phyloP scores from a whole-genome alignment of 306 rosid genomes.

The Vigna trinervia region DNA sequence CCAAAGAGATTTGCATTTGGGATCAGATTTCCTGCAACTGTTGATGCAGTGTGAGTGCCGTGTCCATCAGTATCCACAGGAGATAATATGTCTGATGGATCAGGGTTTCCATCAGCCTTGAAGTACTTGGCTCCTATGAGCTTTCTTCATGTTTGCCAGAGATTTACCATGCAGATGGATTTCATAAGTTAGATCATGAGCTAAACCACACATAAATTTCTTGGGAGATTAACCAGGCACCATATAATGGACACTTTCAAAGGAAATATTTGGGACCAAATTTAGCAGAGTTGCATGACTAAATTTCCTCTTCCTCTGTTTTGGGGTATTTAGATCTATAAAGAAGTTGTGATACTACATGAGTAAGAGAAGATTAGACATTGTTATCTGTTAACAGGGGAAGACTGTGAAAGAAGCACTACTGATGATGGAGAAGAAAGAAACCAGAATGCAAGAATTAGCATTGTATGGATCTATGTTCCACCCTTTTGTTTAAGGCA shows the following conservation, averaged over 20 bases:
- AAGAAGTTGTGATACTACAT: not conserved
- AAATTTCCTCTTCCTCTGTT: not conserved
- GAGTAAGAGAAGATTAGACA: not conserved
- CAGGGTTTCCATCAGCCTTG: constrained; percentile 72
- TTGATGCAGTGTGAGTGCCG: constrained; percentile 92
- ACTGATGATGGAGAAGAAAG: no score
- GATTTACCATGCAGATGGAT: constrained; percentile 31
- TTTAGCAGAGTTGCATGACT: not conserved
- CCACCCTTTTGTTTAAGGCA: not conserved
- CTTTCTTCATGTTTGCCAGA: constrained; percentile 62
- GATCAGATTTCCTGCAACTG: constrained; percentile 64
- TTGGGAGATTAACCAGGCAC: not conserved
- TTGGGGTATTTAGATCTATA: not conserved
- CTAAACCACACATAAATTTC: not conserved
- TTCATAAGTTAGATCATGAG: constrained; percentile 38
- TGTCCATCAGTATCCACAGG: constrained; percentile 84
- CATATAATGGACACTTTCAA: not conserved
- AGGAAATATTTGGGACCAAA: not conserved
- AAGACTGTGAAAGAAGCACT: no score
- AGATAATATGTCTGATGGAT: constrained; percentile 64
- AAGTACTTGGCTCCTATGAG: constrained; percentile 84
- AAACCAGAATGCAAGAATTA: no score
- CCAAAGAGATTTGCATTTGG: constrained; percentile 79
- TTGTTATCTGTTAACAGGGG: no score
- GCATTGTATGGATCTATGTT: not conserved